These are phyloP conservation scores for Phytopythium montanum DNA, from an alignment of 352 stramenopile species.

Conservation along the genomic window DNA sequence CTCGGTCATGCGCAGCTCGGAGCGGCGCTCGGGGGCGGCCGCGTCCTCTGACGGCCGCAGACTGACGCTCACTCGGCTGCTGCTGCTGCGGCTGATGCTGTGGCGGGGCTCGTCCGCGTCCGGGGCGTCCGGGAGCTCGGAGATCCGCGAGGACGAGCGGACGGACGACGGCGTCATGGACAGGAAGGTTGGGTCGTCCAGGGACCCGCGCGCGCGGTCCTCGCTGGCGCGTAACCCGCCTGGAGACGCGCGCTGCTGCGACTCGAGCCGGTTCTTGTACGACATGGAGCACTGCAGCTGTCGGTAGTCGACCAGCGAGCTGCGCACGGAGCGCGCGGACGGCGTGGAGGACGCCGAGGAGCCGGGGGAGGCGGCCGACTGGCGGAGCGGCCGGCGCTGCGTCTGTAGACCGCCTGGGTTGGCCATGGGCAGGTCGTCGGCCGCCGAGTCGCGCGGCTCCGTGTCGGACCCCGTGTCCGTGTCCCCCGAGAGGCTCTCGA, in stretches of 20 bases:
- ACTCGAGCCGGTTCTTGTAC: slow-evolving; percentile 75
- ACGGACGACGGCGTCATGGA: slow-evolving; percentile 5
- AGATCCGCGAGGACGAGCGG: slow-evolving; percentile 1
- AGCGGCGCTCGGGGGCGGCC: slow-evolving; percentile 2
- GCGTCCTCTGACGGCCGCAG: slow-evolving; percentile 8
- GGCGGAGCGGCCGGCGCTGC: slow-evolving; percentile 10
- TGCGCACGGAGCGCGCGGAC: slow-evolving; percentile 16
- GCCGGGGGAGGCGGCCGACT: slow-evolving; percentile 3
- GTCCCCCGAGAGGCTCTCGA: slow-evolving; percentile 39
- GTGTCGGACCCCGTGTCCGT: slow-evolving; percentile 29
- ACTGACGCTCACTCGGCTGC: background rate
- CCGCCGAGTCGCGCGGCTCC: slow-evolving; percentile 9
- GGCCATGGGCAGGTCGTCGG: background rate
- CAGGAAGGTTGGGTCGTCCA: background rate
- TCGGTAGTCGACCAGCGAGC: slow-evolving; percentile 65
- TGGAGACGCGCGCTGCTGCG: slow-evolving; percentile 16
- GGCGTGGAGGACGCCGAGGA: background rate
- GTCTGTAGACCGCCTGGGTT: slow-evolving; percentile 5
- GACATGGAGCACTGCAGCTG: slow-evolving; percentile 83
- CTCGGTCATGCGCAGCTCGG: slow-evolving; percentile 47
- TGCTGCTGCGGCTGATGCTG: no score
- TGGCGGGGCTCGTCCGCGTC: no score
- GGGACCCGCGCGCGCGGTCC: slow-evolving; percentile 4
- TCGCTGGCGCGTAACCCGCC: slow-evolving; percentile 20
- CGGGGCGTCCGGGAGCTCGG: background rate